A percentile compares a stretch with the other conserved stretches of the same genome.
phyloP scores from a whole-genome alignment of 2,329 filamentous ascomycete genomes.

The Polychaeton citri region DNA sequence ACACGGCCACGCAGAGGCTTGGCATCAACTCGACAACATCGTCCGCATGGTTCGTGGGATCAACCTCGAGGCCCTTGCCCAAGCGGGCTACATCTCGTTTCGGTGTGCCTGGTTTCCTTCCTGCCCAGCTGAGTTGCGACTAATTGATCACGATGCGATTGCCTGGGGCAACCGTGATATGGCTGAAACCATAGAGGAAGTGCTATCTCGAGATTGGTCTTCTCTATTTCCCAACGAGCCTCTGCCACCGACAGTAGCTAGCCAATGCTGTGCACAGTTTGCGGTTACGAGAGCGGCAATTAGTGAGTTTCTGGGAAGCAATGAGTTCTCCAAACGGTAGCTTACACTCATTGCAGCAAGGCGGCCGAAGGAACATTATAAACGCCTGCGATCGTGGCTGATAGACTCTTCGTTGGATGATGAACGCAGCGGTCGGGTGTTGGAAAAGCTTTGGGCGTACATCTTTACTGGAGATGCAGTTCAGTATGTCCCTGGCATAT shows the following conservation, averaged over 20 bases:
- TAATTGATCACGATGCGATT: conserved; percentile 9
- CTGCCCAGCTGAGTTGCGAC: conserved; percentile 37
- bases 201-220: conserved; percentile 28
- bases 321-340: not conserved
- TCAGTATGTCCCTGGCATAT: conserved; percentile 31
- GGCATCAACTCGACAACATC: conserved; percentile 9
- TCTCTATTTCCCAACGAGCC: conserved; percentile 29
- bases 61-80: conserved; percentile 29
- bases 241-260: conserved; percentile 34
- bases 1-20: conserved; percentile 8
- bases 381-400: conserved; percentile 37
- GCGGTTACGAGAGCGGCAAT: conserved; percentile 37
- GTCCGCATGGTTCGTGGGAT: conserved; percentile 7
- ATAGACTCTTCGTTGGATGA: conserved; percentile 33
- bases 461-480: conserved; percentile 41
- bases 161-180: conserved; percentile 15
- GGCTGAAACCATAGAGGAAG: conserved; percentile 25
- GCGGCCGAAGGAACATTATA: conserved; percentile 35
- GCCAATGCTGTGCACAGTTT: conserved; percentile 43
- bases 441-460: conserved; percentile 53
- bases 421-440: conserved; percentile 37
- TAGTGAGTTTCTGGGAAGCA: not conserved
- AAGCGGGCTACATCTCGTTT: conserved; percentile 40
- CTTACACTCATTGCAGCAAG: conserved; percentile 10
- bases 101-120: conserved; percentile 39